Base-by-base conservation (phyloP, 129 eudicot species). In the Artemisia annua region DNA sequence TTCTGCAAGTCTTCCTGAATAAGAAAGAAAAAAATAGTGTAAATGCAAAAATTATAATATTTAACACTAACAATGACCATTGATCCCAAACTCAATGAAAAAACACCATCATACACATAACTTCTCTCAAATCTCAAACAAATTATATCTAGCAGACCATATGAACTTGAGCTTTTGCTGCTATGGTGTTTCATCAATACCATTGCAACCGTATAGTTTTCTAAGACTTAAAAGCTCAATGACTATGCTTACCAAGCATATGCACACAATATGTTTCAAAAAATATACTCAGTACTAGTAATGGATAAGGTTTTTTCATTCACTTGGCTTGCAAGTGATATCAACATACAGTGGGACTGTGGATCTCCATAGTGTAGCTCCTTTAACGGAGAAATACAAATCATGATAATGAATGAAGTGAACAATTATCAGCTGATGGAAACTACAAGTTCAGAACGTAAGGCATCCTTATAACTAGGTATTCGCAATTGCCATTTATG, bases 1-100 rank as follows among this genome's bases (percentile, higher is more conserved):
- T 67, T 90, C 77, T 84, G 96, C 63, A 88, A 72, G 70, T 86
- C 97, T 49, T 90, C 98, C 98, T 90, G 66, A 54, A 69, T 12
- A 56, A 30, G 11, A 59, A 68, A 24, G 57, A 7, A 71, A 13
- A 70, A 64, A 26, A 26, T 20, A 28, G 50, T 52, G 64, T n/a
- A 17, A 71, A 39, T 7, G 50, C 35, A 71, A 66, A 58, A 24
- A 7, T 20, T 49, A 16, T 18, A n/a, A 49, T 19, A 57, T n/a
- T 17, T 24, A 50, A 28, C 3, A 5, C 14, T 24, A 50, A 28
- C 3, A 5, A 10, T 7, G 5, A 76, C 53, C 13, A 30, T 6
- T 51, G 58, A 18, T 61, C 20, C n/a, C 15, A 14, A 63, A 59
- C 16, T 6, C 39, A 7, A 35, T 3, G 46, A 20, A 12, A 64